Evolutionary conservation across 306 rosid genomes (phyloP).

Genomic region (Vigna unguiculata): DNA sequence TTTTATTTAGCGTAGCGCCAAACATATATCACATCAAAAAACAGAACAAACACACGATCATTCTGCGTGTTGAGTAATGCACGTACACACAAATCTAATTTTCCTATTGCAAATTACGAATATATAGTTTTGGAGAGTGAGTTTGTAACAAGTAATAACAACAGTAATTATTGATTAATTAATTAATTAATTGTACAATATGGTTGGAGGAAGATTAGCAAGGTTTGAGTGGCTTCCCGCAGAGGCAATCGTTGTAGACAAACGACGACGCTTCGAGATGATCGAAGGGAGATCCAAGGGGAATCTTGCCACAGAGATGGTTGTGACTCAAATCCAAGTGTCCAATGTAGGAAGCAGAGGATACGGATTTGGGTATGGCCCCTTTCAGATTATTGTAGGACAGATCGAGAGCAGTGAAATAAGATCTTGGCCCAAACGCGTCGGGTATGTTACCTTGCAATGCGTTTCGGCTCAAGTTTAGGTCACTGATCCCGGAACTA

Average conservation of each 20-base stretch:
- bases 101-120: neutral
- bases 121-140: neutral
- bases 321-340: constrained; percentile 96
- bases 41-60: neutral
- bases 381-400: constrained; percentile 71
- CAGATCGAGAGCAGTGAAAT: constrained; percentile 79
- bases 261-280: constrained; percentile 92
- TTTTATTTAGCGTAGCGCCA: constrained; percentile 14
- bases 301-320: constrained; percentile 84
- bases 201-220: constrained; percentile 44
- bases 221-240: constrained; percentile 86
- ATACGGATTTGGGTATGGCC: constrained; percentile 64
- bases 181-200: neutral
- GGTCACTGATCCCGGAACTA: constrained; percentile 64
- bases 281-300: constrained; percentile 83
- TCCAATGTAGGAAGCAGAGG: constrained; percentile 71
- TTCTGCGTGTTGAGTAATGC: constrained; percentile 7
- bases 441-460: constrained; percentile 68
- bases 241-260: constrained; percentile 77
- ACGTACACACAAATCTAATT: constrained; percentile 33
- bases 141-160: neutral
- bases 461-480: constrained; percentile 72
- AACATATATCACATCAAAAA: constrained; percentile 3
- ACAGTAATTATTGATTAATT: neutral
- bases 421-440: constrained; percentile 66